These are phyloP conservation scores for Rhizophagus clarus DNA, from an alignment of 192 early-diverging fungal species.

Conservation along the genomic window DNA sequence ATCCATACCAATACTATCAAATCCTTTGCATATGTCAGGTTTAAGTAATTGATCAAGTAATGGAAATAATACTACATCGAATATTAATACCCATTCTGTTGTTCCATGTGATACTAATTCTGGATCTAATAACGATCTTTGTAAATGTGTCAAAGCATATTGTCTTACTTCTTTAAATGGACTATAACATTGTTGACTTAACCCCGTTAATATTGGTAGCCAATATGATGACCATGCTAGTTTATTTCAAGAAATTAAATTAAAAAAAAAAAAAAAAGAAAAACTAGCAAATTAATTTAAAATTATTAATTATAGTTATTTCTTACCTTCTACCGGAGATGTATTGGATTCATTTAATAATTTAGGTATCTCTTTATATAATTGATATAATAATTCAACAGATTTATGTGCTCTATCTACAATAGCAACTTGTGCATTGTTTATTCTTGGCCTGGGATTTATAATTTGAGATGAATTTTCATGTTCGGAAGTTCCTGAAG, in stretches of 20 bases:
- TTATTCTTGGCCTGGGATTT: constrained; percentile 10
- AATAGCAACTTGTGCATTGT: constrained; percentile 42
- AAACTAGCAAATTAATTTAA: constrained; percentile 4
- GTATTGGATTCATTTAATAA: constrained; percentile 45
- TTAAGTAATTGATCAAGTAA: constrained; percentile 82
- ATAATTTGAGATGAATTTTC: not conserved
- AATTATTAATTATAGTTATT: not conserved
- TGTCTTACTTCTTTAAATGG: constrained; percentile 80
- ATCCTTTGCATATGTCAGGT: constrained; percentile 63
- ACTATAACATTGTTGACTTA: constrained; percentile 76
- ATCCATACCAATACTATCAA: constrained; percentile 68
- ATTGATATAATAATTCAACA: constrained; percentile 64
- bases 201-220: constrained; percentile 73
- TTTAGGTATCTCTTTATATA: constrained; percentile 59
- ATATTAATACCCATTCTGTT: constrained; percentile 62
- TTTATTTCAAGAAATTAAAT: not conserved
- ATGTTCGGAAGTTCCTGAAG: constrained; percentile 51
- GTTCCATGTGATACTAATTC: constrained; percentile 50
- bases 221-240: constrained; percentile 76
- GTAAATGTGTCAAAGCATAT: constrained; percentile 78
- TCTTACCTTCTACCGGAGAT: constrained; percentile 47
- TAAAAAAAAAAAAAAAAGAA: constrained; percentile 24
- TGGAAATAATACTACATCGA: constrained; percentile 89
- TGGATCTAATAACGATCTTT: constrained; percentile 70
- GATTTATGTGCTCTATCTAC: constrained; percentile 67